Base-by-base conservation (phyloP, 2,329 filamentous ascomycete genomes). In the Penicillium sp. region DNA sequence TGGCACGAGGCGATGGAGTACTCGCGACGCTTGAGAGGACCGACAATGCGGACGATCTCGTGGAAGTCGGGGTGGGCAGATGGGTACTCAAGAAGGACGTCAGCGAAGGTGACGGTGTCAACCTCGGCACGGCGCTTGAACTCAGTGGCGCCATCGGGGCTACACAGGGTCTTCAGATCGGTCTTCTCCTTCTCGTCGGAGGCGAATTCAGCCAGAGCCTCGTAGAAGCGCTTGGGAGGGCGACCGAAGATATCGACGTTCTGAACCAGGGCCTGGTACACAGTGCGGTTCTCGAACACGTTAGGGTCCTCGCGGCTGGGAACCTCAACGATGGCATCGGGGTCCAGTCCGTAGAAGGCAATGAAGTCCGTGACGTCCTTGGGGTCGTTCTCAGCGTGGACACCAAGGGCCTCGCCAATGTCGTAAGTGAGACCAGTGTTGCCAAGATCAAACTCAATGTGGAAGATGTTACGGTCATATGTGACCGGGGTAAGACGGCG, bases 1-100 rank as follows among this genome's bases (percentile, higher is more conserved):
- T 99, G 94, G 53, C 92, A 94, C 3, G 94, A 97, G 20, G 94
- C 94, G 65, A 99, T 97, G n/a, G 91, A 96, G 83, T 99, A 99
- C 77, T 99, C 94, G 68, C 94, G 86, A 58, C 94, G 90, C 84
- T 99, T 99, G 80, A 96, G 87, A 12, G 94, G 93, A 62, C 82
- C 85, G 62, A 99, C 89, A 58, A 99, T 91, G 68, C 87, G 88
- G 60, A 89, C 84, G 54, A 99, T 88, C 66, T 97, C 92, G 70
- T 92, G 85, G 85, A 97, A 94, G 56, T 81, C 81, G 6, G 93
- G 94, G 67, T 88, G 92, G 1, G 94, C 94, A 47, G 93, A 97
- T 56, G 83, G 82, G 81, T 94, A 97, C 74, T 97, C 92, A 49
- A 91, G 82, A 22, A 99, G 82, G 33, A 99, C 81, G 69, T 99